A percentile compares a stretch with the other conserved stretches of the same genome.
phyloP scores from a whole-genome alignment of 768 basidiomycete species.

The Ramaria rubella region DNA sequence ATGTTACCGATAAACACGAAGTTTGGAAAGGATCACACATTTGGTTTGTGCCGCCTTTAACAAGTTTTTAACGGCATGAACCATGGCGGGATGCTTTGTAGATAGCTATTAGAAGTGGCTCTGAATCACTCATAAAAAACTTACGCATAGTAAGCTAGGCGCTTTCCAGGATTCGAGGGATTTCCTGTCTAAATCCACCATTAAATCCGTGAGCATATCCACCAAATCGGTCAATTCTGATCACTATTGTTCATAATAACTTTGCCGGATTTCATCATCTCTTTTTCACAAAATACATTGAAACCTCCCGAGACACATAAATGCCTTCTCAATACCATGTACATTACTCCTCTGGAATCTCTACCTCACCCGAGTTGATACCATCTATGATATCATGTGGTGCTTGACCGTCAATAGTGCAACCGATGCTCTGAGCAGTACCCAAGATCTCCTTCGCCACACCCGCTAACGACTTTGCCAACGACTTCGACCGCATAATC shows the following conservation, averaged over 20 bases:
- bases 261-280: no score
- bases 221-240: no score
- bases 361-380: constrained; percentile 78
- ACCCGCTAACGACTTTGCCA: constrained; percentile 85
- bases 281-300: no score
- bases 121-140: no score
- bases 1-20: constrained; percentile 86
- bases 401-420: constrained; percentile 90
- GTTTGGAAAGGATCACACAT: constrained; percentile 92
- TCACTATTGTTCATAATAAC: no score
- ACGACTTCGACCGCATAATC: constrained; percentile 90
- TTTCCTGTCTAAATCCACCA: no score
- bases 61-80: constrained; percentile 73
- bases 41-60: constrained; percentile 70
- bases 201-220: no score
- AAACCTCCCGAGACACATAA: no score
- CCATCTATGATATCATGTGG: constrained; percentile 90
- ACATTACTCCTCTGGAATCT: constrained; percentile 76
- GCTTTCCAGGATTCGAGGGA: no score
- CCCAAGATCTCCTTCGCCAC: constrained; percentile 97
- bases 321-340: no score
- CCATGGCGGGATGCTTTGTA: constrained; percentile 90
- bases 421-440: constrained; percentile 93
- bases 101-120: no score
- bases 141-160: no score